Evolutionary conservation across 1,284 basidiomycete species (phyloP).

Genomic region (Ustilago bromivora): DNA sequence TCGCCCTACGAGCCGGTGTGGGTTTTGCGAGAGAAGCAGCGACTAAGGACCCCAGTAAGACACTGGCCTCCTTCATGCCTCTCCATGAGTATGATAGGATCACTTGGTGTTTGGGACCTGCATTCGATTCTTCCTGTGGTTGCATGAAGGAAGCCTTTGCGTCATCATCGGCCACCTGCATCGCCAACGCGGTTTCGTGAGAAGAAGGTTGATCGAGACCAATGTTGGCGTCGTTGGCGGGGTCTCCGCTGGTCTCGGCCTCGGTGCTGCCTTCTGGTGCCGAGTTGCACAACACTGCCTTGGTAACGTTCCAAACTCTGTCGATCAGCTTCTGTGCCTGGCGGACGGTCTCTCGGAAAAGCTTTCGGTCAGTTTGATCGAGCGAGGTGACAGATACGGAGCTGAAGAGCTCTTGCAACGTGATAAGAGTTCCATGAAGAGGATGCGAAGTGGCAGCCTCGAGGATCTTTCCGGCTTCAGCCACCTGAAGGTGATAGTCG

Average conservation of each 20-base stretch:
- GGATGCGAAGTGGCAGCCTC: conserved; percentile 61
- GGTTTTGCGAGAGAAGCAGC: conserved; percentile 47
- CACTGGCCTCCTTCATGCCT: conserved; percentile 70
- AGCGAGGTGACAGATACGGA: conserved; percentile 35
- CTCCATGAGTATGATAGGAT: conserved; percentile 70
- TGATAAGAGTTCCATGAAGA: conserved; percentile 68
- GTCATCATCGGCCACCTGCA: conserved; percentile 51
- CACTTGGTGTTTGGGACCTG: conserved; percentile 66
- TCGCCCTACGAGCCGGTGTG: conserved; percentile 12
- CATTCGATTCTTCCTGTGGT: conserved; percentile 46
- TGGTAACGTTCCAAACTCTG: conserved; percentile 65
- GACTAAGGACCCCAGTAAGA: conserved; percentile 65
- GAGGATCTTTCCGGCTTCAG: conserved; percentile 51
- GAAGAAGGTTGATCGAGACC: conserved; percentile 49
- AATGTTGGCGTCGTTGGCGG: conserved; percentile 27
- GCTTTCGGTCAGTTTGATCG: not conserved
- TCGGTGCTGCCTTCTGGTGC: conserved; percentile 62
- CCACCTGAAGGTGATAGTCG: conserved; percentile 50
- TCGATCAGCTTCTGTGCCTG: conserved; percentile 57
- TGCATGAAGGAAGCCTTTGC: conserved; percentile 40
- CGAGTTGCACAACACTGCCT: conserved; percentile 65
- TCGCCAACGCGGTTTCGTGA: conserved; percentile 58
- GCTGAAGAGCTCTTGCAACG: conserved; percentile 65
- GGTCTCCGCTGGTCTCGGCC: conserved; percentile 10
- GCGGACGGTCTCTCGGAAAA: conserved; percentile 49